Evolutionary conservation across 2,329 filamentous ascomycete species (phyloP), one percentile per base, ranked within the genome.

Genomic region (Cercospora brassicicola): DNA sequence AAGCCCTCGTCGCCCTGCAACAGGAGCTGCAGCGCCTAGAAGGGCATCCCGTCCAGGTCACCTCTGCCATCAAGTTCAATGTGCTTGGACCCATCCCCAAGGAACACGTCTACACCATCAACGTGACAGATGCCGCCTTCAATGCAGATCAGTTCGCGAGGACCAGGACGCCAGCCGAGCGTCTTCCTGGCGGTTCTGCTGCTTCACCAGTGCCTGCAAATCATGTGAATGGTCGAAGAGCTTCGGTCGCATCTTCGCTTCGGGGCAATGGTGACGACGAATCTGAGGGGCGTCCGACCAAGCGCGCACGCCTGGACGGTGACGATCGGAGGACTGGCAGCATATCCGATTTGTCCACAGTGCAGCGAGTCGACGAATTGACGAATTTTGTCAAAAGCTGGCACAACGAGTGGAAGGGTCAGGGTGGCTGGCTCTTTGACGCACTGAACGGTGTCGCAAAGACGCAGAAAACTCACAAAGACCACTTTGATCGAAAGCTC

Each of bases 381-480:
- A 30, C 65, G 23, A 68, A 28, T 11, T 69, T 68, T 11, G 53
- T 73, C 28, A 63, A 69, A 15, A 66, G 42, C 20, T 76, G 75
- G 75, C 72, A 74, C 45, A 56, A 67, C 33, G 72, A 76, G 60
- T 76, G 75, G 75, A 70, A 66, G 5, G 67, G 68, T n/a, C 73
- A 76, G 66, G 74, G 73, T 20, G 74, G 74, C 36, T 77, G 74
- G 74, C 69, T 76, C 15, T 77, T 74, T 62, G 75, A 76, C 62
- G 73, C 60, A 3, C 53, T 76, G 8, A 76, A 68, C 20, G 66
- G 48, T 15, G 60, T 67, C 36, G 68, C 68, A 51, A 72, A 72
- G 9, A 42, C 59, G 6, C 39, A 64, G n/a, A 68, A 63, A 26
- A 65, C 68, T 18, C 64, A 66, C 15, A 57, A 69, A 15, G 30